phyloP scores from a whole-genome alignment of 2,329 filamentous ascomycete genomes.

The Phaeosphaeria sp. region DNA sequence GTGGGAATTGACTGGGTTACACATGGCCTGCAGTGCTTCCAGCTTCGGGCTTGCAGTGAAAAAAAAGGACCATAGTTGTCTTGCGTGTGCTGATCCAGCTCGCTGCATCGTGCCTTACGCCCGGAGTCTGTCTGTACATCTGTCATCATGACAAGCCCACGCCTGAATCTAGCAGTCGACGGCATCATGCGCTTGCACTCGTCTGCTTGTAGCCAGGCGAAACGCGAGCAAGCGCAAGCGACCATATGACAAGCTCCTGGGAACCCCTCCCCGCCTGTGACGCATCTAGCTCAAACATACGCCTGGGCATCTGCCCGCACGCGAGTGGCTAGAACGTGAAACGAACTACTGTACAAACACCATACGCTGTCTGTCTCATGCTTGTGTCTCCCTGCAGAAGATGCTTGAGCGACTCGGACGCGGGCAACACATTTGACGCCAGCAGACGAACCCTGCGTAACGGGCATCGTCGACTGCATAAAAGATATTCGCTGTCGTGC shows the following conservation, averaged over 20 bases:
- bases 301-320: not conserved
- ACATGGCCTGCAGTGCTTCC: not conserved
- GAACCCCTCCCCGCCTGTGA: not conserved
- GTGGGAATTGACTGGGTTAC: conserved; percentile 1
- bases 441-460: not conserved
- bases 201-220: not conserved
- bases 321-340: conserved; percentile 11
- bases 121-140: not conserved
- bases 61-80: not conserved
- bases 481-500: not conserved
- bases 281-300: conserved; percentile 12
- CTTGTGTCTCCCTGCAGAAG: conserved; percentile 4
- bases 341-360: conserved; percentile 18
- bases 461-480: not conserved
- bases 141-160: conserved; percentile 17
- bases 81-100: not conserved
- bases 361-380: conserved; percentile 13
- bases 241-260: conserved; percentile 1
- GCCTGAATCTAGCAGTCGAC: not conserved
- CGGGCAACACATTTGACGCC: not conserved
- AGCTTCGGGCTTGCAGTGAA: not conserved
- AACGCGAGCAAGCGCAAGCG: conserved; percentile 13
- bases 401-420: not conserved
- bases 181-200: not conserved
- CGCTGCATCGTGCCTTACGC: not conserved